Percentiles rank a stretch among this genome's conserved stretches.
Evolutionary conservation across 805 yeast species (phyloP).

Genomic region (Teunomyces atbi): DNA sequence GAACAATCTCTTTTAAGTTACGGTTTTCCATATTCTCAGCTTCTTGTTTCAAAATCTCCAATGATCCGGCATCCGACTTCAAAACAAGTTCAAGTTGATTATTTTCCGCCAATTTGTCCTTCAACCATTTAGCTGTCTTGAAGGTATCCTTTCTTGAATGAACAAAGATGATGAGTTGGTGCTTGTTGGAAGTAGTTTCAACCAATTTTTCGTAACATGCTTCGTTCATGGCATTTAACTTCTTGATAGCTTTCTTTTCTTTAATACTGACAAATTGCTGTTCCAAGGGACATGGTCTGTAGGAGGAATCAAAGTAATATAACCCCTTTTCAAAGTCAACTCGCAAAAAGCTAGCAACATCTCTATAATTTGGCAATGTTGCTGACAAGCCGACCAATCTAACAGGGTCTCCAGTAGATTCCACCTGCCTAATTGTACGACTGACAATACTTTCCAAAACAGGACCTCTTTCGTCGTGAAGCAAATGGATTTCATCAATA

Average conservation of each 20-base stretch:
- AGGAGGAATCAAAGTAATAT: slow-evolving; percentile 79
- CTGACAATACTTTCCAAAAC: slow-evolving; percentile 87
- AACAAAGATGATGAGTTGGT: slow-evolving; percentile 86
- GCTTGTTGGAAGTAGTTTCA: slow-evolving; percentile 58
- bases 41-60: slow-evolving; percentile 64
- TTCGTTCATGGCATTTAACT: slow-evolving; percentile 79
- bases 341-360: slow-evolving; percentile 78
- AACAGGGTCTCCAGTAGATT: slow-evolving; percentile 46
- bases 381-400: slow-evolving; percentile 89
- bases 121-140: slow-evolving; percentile 74
- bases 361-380: slow-evolving; percentile 83
- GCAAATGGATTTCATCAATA: slow-evolving; percentile 88
- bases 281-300: slow-evolving; percentile 88
- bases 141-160: slow-evolving; percentile 92
- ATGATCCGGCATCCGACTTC: slow-evolving; percentile 53
- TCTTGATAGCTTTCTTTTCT: slow-evolving; percentile 76
- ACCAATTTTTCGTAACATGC: slow-evolving; percentile 76
- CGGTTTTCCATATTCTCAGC: slow-evolving; percentile 53
- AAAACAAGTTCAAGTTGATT: slow-evolving; percentile 47
- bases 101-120: slow-evolving; percentile 57
- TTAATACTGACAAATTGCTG: slow-evolving; percentile 88
- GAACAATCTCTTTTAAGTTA: slow-evolving; percentile 57
- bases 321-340: slow-evolving; percentile 60
- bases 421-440: slow-evolving; percentile 54
- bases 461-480: slow-evolving; percentile 95